These are phyloP conservation scores for Solanum chiquidenum DNA, from an alignment of 257 asterid genomes.

Conservation along the genomic window DNA sequence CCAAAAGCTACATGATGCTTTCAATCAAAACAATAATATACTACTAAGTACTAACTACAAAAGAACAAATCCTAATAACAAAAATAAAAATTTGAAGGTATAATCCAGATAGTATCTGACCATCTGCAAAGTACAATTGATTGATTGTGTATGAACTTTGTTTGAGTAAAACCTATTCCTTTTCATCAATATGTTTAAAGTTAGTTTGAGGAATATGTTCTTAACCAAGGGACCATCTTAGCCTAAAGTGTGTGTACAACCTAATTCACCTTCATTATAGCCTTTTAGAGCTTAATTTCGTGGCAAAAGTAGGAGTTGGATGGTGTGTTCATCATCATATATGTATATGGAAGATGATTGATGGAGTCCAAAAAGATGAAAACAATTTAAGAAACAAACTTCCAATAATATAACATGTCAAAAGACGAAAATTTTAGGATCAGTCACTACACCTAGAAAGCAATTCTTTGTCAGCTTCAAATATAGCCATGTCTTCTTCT, in stretches of 20 bases:
- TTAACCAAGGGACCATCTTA: not conserved
- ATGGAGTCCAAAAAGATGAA: not conserved
- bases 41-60: not conserved
- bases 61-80: not conserved
- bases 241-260: not conserved
- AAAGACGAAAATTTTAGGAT: not conserved
- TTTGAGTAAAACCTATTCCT: not conserved
- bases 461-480: constrained; percentile 28
- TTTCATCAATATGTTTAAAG: too few relatives aligned
- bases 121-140: not conserved
- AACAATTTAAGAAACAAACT: not conserved
- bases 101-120: not conserved
- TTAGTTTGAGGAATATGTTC: not conserved
- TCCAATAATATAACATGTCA: not conserved
- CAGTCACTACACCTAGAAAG: not conserved
- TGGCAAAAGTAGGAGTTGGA: not conserved
- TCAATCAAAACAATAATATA: not conserved
- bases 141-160: not conserved
- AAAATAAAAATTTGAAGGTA: not conserved
- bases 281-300: not conserved
- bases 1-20: not conserved
- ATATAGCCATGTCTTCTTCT: constrained; percentile 31
- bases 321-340: not conserved
- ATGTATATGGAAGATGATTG: not conserved
- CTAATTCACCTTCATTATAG: not conserved